phyloP scores from a whole-genome alignment of 805 yeast species.

The Komagataella mondaviorum region DNA sequence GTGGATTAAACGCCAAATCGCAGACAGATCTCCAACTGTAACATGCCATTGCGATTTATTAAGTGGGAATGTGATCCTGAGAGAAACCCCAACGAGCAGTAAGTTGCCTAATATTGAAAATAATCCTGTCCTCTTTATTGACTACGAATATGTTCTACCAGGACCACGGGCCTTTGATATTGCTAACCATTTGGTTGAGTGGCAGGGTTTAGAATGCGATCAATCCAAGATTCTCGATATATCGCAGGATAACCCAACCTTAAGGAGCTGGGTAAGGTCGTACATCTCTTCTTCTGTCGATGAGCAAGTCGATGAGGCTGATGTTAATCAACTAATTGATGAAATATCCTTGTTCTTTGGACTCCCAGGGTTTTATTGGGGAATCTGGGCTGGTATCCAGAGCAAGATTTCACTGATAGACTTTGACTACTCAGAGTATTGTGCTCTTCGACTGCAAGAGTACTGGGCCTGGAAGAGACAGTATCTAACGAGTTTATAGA shows the following conservation, averaged over 20 bases:
- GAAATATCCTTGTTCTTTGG: constrained; percentile 59
- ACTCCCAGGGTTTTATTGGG: constrained; percentile 78
- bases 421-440: constrained; percentile 53
- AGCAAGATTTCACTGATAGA: constrained; percentile 56
- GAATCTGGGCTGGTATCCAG: constrained; percentile 73
- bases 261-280: constrained; percentile 44
- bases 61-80: constrained; percentile 61
- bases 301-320: constrained; percentile 5
- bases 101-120: constrained; percentile 1
- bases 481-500: constrained; percentile 4
- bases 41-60: constrained; percentile 61
- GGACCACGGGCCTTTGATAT: constrained; percentile 67
- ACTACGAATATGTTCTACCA: constrained; percentile 60
- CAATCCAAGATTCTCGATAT: constrained; percentile 45
- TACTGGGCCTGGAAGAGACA: constrained; percentile 54
- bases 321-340: constrained; percentile 30
- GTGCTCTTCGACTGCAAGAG: constrained; percentile 46
- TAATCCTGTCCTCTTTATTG: constrained; percentile 45
- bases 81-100: constrained; percentile 19
- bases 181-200: constrained; percentile 63
- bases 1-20: constrained; percentile 36
- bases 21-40: constrained; percentile 36
- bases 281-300: constrained; percentile 27
- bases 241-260: constrained; percentile 21
- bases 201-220: constrained; percentile 76